A percentile compares a stretch with the other conserved stretches of the same genome.
phyloP scores from a whole-genome alignment of 2,329 filamentous ascomycete genomes.

The Aspergillus unguis region DNA sequence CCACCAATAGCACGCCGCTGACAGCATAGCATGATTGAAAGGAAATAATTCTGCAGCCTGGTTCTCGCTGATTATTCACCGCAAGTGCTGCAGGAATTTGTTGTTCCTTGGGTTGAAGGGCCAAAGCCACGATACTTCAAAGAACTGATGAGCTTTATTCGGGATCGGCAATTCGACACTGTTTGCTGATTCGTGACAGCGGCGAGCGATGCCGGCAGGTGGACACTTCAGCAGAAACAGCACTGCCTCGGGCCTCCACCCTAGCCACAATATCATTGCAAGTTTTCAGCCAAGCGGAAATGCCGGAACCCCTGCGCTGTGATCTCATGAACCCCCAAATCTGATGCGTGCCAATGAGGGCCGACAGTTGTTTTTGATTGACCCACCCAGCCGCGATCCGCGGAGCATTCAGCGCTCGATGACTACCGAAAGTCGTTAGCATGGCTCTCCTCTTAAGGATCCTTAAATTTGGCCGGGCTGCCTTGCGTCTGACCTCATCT shows the following conservation, averaged over 20 bases:
- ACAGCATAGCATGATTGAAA: background rate
- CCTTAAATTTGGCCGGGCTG: slow-evolving; percentile 6
- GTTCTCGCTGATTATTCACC: background rate
- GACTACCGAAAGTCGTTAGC: slow-evolving; percentile 7
- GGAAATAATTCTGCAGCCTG: slow-evolving; percentile 8
- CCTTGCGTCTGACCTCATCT: background rate
- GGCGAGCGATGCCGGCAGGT: background rate
- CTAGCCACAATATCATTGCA: background rate
- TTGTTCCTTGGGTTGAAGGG: background rate
- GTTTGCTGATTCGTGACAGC: slow-evolving; percentile 4
- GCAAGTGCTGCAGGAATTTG: background rate
- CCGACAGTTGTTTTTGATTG: background rate
- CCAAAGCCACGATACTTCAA: slow-evolving; percentile 1
- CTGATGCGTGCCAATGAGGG: background rate
- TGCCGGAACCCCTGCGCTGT: slow-evolving; percentile 7
- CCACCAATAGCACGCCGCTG: background rate
- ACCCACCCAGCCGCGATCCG: slow-evolving; percentile 9
- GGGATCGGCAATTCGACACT: background rate
- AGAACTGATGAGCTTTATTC: background rate
- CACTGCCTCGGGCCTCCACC: background rate
- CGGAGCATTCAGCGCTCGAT: slow-evolving; percentile 1
- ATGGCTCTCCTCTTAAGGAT: slow-evolving; percentile 1
- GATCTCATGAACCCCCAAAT: slow-evolving; percentile 5
- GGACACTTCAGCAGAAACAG: background rate
- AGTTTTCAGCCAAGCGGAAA: background rate